phyloP scores from a whole-genome alignment of 306 rosid species.

The Aeschynomene evenia region DNA sequence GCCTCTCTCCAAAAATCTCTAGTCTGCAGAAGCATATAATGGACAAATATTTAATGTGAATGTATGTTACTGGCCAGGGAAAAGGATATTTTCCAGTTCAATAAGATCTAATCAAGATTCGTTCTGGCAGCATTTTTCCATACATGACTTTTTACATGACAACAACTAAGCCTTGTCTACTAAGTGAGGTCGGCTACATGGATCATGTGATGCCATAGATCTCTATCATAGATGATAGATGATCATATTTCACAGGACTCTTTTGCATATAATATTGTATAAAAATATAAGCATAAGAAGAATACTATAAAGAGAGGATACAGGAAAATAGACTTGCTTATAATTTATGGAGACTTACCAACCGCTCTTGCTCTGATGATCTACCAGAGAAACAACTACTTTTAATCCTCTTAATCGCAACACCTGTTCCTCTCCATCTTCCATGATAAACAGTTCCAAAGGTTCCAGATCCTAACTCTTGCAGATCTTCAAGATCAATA shows the following conservation, averaged over 20 bases:
- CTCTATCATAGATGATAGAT: too few species aligned
- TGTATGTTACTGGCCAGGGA: neutral
- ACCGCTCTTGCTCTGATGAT: slow-evolving; percentile 84
- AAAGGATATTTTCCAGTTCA: slow-evolving; percentile 28
- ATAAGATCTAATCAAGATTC: slow-evolving; percentile 19
- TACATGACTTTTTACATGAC: neutral
- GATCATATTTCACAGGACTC: too few species aligned
- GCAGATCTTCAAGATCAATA: slow-evolving; percentile 77
- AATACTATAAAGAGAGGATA: slow-evolving; percentile 15
- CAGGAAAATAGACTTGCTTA: slow-evolving; percentile 12
- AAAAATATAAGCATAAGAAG: slow-evolving; percentile 6
- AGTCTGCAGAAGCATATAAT: slow-evolving; percentile 45
- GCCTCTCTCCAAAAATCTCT: slow-evolving; percentile 99
- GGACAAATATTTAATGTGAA: neutral
- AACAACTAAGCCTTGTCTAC: too few species aligned
- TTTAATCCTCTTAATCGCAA: slow-evolving; percentile 92
- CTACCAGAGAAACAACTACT: slow-evolving; percentile 88
- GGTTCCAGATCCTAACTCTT: slow-evolving; percentile 93
- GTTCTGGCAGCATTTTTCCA: neutral
- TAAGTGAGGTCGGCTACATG: too few species aligned
- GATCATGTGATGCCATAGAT: too few species aligned
- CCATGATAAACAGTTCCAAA: slow-evolving; percentile 97
- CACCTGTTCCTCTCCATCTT: slow-evolving; percentile 98
- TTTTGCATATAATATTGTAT: neutral
- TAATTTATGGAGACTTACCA: slow-evolving; percentile 55